Conservation (phyloP, 129 eudicot genomes). For the Pittosporum tobira region DNA sequence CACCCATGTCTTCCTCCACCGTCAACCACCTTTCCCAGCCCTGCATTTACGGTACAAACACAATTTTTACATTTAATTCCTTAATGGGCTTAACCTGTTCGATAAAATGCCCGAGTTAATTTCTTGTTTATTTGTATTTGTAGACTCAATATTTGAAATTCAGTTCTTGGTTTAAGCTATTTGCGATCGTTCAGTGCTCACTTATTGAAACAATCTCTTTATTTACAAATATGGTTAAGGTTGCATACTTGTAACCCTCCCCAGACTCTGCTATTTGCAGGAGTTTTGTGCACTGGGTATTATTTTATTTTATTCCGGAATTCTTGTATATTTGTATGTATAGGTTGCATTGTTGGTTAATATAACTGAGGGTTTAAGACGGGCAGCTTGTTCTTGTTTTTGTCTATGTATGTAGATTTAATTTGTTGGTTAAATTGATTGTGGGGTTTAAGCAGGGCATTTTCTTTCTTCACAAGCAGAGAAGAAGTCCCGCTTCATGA, state of each 20-base stretch:
- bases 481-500: conserved; percentile 76
- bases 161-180: too few species aligned
- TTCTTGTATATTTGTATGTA: background rate
- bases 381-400: background rate
- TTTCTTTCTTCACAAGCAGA: conserved; percentile 59
- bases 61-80: background rate
- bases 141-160: too few species aligned
- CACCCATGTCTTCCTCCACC: conserved; percentile 66
- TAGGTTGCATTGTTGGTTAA: background rate
- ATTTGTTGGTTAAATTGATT: conserved; percentile 2
- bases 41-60: conserved; percentile 48
- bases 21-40: conserved; percentile 61
- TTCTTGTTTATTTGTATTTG: too few species aligned
- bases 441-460: conserved; percentile 50
- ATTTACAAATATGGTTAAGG: too few species aligned
- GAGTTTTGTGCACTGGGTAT: too few species aligned
- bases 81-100: background rate
- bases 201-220: too few species aligned
- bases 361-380: too few species aligned
- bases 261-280: too few species aligned
- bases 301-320: background rate
- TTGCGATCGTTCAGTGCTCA: too few species aligned
- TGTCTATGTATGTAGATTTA: background rate
- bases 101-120: background rate
- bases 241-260: too few species aligned